Evolutionary conservation across 2,329 filamentous ascomycete genomes (phyloP), one percentile per base, ranked within the genome.

Genomic region (Fusarium nanum): DNA sequence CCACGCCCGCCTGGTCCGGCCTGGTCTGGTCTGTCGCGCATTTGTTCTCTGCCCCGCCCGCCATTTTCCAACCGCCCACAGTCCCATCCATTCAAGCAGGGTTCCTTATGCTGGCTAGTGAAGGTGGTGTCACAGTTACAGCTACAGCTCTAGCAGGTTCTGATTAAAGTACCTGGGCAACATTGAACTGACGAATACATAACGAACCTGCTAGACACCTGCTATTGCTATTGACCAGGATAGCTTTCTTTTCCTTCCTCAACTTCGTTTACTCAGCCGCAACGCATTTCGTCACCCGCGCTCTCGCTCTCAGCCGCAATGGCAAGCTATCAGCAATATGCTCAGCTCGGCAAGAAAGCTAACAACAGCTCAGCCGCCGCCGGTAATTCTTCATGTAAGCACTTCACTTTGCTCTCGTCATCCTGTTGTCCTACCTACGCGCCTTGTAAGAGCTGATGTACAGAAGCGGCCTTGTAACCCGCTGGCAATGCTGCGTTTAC

Each of bases 301-400:
- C 55, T 30, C 44, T 45, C 40, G 40, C 55, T 30, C 44, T 45
- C 42, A 42, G 68, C 67, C 56, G 64, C 64, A 45, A 76, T 76
- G 73, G 73, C 72, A 64, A 76, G 72, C 67, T 76, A 73, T 70
- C 72, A 76, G 60, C 71, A 75, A 49, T 73, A 76, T 52, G 72
- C 73, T 41, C 72, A 75, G 64, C 69, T 75, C 61, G 71, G 70
- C 44, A 75, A 75, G 54, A 63, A 66, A 47, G 55, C 65, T 55
- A 68, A 70, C 64, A 52, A 61, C 64, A 65, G 45, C 71, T 74
- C 69, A 71, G 69, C 69, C 64, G 69, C 68, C 50, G 52, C 56
- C 48, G 61, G 60, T n/a, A 68, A 68, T 47, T 72, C 48, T 20
- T 41, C 63, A 42, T 66, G 63, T 66, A 66, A 66, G 63, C 37